Evolutionary conservation across 1,284 basidiomycete genomes (phyloP).

Genomic region (Pyrrhoderma lamaoense): DNA sequence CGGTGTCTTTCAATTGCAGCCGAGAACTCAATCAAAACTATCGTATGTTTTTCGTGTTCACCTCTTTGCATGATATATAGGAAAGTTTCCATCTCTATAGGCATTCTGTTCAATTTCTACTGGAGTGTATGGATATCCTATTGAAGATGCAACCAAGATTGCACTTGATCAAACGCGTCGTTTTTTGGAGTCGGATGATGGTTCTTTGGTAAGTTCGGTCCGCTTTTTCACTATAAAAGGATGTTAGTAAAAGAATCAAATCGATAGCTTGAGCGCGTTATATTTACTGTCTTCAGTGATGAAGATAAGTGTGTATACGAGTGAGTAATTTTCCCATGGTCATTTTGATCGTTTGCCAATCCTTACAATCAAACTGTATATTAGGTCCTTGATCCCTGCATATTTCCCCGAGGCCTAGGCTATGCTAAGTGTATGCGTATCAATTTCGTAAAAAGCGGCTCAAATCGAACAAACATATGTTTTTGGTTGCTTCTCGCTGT

Average conservation of each 20-base stretch:
- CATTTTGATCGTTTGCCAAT: neutral
- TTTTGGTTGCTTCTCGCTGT: too few relatives aligned
- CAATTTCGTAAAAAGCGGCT: too few relatives aligned
- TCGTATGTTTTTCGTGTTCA: slow-evolving; percentile 48
- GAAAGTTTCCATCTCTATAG: slow-evolving; percentile 30
- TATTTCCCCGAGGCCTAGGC: slow-evolving; percentile 46
- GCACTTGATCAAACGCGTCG: slow-evolving; percentile 54
- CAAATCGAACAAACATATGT: too few relatives aligned
- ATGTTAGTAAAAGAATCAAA: neutral
- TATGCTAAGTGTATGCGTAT: too few relatives aligned
- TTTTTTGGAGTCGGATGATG: slow-evolving; percentile 48
- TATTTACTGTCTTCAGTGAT: slow-evolving; percentile 69
- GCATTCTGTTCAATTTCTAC: slow-evolving; percentile 80
- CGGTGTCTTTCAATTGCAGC: slow-evolving; percentile 58
- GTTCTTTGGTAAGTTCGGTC: slow-evolving; percentile 40
- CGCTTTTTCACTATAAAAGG: neutral
- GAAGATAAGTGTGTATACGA: slow-evolving; percentile 57
- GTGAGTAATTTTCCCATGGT: slow-evolving; percentile 37
- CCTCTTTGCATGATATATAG: neutral
- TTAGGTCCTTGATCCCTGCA: slow-evolving; percentile 48
- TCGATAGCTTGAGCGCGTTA: slow-evolving; percentile 57
- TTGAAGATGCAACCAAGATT: slow-evolving; percentile 61
- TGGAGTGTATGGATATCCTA: slow-evolving; percentile 74
- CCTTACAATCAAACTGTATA: neutral
- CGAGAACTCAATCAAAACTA: slow-evolving; percentile 51